Conservation (phyloP, 306 rosid genomes). For the Astragalus membranaceus region DNA sequence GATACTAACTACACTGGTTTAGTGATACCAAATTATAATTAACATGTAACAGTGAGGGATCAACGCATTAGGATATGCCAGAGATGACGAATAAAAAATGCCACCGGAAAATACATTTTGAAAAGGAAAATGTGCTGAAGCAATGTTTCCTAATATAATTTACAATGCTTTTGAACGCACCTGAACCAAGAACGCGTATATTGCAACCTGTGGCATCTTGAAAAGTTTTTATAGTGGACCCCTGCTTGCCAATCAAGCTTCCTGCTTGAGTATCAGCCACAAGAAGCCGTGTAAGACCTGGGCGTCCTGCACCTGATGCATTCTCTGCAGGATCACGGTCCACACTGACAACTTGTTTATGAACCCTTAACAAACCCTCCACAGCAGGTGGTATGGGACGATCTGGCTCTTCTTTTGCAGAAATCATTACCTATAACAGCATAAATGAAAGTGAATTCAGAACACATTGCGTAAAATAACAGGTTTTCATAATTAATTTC, state of each 20-base stretch:
- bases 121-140: neutral
- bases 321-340: slow-evolving; percentile 35
- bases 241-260: slow-evolving; percentile 56
- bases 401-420: slow-evolving; percentile 58
- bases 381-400: slow-evolving; percentile 46
- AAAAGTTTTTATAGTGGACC: slow-evolving; percentile 42
- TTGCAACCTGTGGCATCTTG: slow-evolving; percentile 51
- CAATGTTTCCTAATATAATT: neutral
- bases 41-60: neutral
- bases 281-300: slow-evolving; percentile 39
- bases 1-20: no score
- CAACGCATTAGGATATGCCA: neutral
- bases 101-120: neutral
- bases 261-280: slow-evolving; percentile 65
- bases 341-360: slow-evolving; percentile 40
- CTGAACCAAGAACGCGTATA: slow-evolving; percentile 48
- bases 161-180: slow-evolving; percentile 18
- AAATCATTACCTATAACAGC: slow-evolving; percentile 48
- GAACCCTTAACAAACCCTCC: slow-evolving; percentile 57
- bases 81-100: neutral
- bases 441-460: slow-evolving; percentile 11
- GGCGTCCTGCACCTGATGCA: slow-evolving; percentile 27
- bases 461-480: neutral
- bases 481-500: neutral
- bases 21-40: neutral